Evolutionary conservation across 2,329 filamentous ascomycete species (phyloP), one percentile per base, ranked within the genome.

Genomic region (Conoideocrella luteorostrata): DNA sequence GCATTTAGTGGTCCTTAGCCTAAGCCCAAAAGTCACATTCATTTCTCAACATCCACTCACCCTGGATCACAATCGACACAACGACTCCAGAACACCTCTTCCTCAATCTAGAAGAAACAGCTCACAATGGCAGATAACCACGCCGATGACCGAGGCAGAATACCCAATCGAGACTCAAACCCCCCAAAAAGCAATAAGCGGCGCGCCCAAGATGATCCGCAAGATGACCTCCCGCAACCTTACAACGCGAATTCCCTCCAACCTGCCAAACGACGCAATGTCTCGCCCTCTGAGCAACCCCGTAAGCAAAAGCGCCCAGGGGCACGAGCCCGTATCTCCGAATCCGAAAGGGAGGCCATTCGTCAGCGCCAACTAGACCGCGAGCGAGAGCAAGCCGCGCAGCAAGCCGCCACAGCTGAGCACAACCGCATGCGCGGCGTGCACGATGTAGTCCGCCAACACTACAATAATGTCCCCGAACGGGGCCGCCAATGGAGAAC

Each of bases 381-480:
- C 49, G 73, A 77, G 42, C 64, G 64, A 38, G 68, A 69, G 24
- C 57, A 63, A 12, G 65, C 62, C 12, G 60, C 57, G 18, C 58
- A 59, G 6, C 60, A 62, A 12, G 63, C 62, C 7, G 60, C 62
- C 13, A 61, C 63, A 5, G 61, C 59, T 0, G 62, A 67, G 43
- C 58, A 64, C 10, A 64, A 66, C 40, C 64, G 69, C 34, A 64
- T 66, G 34, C 67, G 70, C 26, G 69, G 82, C 39, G 82, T 82
- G 34, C 82, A 90, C 55, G 88, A 97, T 57, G 83, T 95, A 7
- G 93, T 97, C 39, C 80, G 84, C 40, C 84, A 95, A 52, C 91
- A 96, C 65, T 98, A 98, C 74, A 98, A 98, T 65, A 84, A 86
- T 29, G 91, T 97, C 0, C 91, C 91, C 1, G 86, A 98, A 69